Evolutionary conservation across 305 asterid species (phyloP), one percentile per base, ranked within the genome.

Genomic region (Fraxinus latifolia): DNA sequence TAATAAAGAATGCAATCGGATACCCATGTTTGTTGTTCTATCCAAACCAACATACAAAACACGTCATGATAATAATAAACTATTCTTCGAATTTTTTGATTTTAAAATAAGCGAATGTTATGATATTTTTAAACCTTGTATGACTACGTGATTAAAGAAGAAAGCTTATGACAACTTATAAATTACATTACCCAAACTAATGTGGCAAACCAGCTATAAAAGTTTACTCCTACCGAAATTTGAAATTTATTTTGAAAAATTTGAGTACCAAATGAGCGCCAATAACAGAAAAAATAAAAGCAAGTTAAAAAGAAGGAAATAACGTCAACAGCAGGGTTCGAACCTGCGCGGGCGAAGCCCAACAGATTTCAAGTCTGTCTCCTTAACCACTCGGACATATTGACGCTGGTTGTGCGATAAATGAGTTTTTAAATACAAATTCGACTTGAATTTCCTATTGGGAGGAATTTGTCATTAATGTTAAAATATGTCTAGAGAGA

Each of bases 331-430:
- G 29, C 29, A 27, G 29, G 29, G 29, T 27, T 27, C 29, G 29
- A 27, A 27, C 29, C 29, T 27, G 29, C 97, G 93, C 95, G 95
- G 97, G 92, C 97, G 85, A 53, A 92, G 95, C 95, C 97, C 97
- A 92, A 92, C 93, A 92, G 97, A 93, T 93, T 93, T 94, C 93
- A 90, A 92, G 97, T 92, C 97, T 93, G 97, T 92, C 97, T 94
- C 97, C 98, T 94, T 94, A 91, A 94, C 98, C 97, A 95, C 98
- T 94, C 98, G 98, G 97, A 94, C 98, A 94, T 92, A 90, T 94
- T 89, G 95, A 92, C 95, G 4, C 2, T 14, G 1, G 21, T 7
- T 6, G 9, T 5, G 5, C 8, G 0, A 36, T 9, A 6, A 6
- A 0, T 5, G 37, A 0, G 37, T 34, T 32, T 32, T 32, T 34